phyloP scores from a whole-genome alignment of 2,329 filamentous ascomycete species.

The Setomelanomma holmii region DNA sequence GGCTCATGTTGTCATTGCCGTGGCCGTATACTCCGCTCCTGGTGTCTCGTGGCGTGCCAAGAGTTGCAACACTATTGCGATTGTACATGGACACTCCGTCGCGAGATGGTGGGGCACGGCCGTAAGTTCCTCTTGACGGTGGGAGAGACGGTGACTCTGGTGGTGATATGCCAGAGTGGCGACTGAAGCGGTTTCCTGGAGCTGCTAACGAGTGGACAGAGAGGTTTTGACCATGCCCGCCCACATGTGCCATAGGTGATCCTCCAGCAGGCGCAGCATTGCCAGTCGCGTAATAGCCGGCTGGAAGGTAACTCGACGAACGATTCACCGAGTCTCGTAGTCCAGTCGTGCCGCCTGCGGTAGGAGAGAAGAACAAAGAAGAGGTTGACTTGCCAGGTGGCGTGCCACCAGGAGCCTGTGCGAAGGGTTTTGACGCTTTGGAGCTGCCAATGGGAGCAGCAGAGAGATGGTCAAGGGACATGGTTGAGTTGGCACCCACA shows the following conservation, averaged over 20 bases:
- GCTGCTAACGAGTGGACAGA: conserved; percentile 39
- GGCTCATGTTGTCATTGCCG: conserved; percentile 63
- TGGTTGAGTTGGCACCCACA: conserved; percentile 58
- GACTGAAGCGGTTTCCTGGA: conserved; percentile 44
- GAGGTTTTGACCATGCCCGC: conserved; percentile 46
- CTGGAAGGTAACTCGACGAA: conserved; percentile 81
- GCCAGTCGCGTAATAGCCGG: conserved; percentile 86
- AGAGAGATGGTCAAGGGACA: conserved; percentile 62
- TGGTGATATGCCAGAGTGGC: conserved; percentile 42
- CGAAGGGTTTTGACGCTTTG: conserved; percentile 38
- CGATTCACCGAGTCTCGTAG: conserved; percentile 62
- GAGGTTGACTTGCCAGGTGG: conserved; percentile 35
- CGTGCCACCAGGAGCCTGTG: conserved; percentile 29
- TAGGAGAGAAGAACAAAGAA: conserved; percentile 94
- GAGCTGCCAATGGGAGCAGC: conserved; percentile 45
- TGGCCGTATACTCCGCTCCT: conserved; percentile 38
- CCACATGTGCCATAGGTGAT: conserved; percentile 51
- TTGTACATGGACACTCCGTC: conserved; percentile 43
- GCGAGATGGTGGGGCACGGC: conserved; percentile 41
- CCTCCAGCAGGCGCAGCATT: conserved; percentile 57
- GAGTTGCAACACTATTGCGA: conserved; percentile 47
- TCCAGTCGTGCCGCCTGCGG: conserved; percentile 66
- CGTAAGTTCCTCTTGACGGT: conserved; percentile 44
- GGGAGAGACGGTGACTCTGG: conserved; percentile 45
- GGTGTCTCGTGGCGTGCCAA: conserved; percentile 42